A percentile compares a stretch with the other conserved stretches of the same genome.
phyloP scores from a whole-genome alignment of 306 rosid species.

The Prosopis cineraria region DNA sequence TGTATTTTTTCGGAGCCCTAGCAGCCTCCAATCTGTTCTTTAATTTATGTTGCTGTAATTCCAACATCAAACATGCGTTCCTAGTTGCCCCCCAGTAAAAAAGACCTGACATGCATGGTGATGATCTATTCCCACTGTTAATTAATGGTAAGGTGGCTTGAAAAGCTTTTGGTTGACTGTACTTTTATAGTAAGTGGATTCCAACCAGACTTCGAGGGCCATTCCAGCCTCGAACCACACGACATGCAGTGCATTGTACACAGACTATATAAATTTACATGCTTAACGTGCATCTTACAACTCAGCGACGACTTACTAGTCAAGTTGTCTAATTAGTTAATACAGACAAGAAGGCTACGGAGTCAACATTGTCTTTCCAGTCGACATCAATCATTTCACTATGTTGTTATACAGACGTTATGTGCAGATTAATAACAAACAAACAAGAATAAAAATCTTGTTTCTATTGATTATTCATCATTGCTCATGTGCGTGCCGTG shows the following conservation, averaged over 20 bases:
- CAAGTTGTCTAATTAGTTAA: constrained; percentile 6
- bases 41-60: constrained; percentile 16
- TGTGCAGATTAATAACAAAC: constrained; percentile 21
- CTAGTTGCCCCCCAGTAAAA: background rate
- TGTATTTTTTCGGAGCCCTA: background rate
- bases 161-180: constrained; percentile 24
- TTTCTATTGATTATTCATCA: background rate
- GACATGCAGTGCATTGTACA: background rate
- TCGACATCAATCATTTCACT: constrained; percentile 36
- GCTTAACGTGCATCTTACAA: constrained; percentile 9
- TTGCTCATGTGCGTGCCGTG: background rate
- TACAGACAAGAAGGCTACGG: constrained; percentile 15
- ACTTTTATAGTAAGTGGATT: background rate
- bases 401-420: constrained; percentile 23
- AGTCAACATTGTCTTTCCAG: background rate
- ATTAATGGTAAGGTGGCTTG: constrained; percentile 36
- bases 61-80: constrained; percentile 34
- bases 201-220: background rate
- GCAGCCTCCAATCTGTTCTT: background rate
- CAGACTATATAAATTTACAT: constrained; percentile 10
- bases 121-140: background rate
- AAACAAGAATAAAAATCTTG: background rate
- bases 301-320: background rate
- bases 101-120: constrained; percentile 19
- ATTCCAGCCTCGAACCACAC: background rate